Base-by-base conservation (phyloP, 2,329 filamentous ascomycete genomes). In the Claviceps sorghi region DNA sequence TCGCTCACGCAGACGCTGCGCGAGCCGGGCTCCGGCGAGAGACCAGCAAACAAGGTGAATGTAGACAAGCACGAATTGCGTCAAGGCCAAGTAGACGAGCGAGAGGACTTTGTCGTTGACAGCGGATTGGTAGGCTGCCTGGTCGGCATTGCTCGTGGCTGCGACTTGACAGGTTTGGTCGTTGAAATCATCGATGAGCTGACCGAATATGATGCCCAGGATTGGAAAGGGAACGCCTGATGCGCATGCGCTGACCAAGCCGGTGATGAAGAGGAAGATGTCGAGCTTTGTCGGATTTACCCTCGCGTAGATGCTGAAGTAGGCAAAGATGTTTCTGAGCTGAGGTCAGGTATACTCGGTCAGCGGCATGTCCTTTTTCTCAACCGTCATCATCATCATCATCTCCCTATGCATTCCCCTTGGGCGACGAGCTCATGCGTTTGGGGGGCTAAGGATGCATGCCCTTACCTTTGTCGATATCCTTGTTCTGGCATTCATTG, bases 41-140 rank as follows among this genome's bases (percentile, higher is more conserved):
- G 69, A 77, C 78, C 78, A 83, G 60, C 75, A 82, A 13, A 73
- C 67, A n/a, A 77, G 69, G 58, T 83, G 74, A 48, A 70, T 63
- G 61, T 82, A 84, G 53, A 82, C 79, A 50, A 74, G 63, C 45
- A 72, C 69, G 54, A 83, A 80, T 51, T 76, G 72, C 11, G 72
- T 79, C 52, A 82, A 75, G 15, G 76, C 75, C 34, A 84, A 67
- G 59, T 81, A 82, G 4, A 82, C 72, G 30, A 83, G 68, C 41
- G 72, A 55, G 60, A 82, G 62, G 32, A 83, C 72, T 56, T 77
- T 79, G 51, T 63, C 58, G 55, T 75, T 69, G 52, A 77, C 69
- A 26, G 48, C 26, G 7, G 44, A 47, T 15, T 47, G 44, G 30
- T 47, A 47, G 29, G 30, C 44, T 8, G 44, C 44, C 44, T 47